These are phyloP conservation scores for sunflower (Helianthus annuus) DNA, from an alignment of 129 eudicot genomes.

Conservation along the genomic window HanXRQr2.0-SUNRISE NC_035444.2:150344097-150344596, in stretches of 20 bases:
- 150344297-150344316: constrained; percentile 36
- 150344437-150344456: constrained; percentile 52
- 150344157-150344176: constrained; percentile 33
- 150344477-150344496: constrained; percentile 42
- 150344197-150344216: constrained; percentile 58
- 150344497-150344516: constrained; percentile 40
- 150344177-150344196: constrained; percentile 53
- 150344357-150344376: constrained; percentile 44
- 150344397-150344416: constrained; percentile 30
- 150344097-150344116: constrained; percentile 36
- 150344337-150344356: constrained; percentile 57
- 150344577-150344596: constrained; percentile 9
- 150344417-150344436: constrained; percentile 32
- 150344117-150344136: constrained; percentile 13
- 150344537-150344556: constrained; percentile 48
- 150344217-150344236: constrained; percentile 68
- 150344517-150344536: constrained; percentile 43
- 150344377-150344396: constrained; percentile 36
- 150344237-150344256: constrained; percentile 69
- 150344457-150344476: constrained; percentile 50
- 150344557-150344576: constrained; percentile 15
- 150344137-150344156: constrained; percentile 35
- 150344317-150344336: constrained; percentile 34
- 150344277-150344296: constrained; percentile 34
- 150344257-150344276: constrained; percentile 70